Percentiles rank a stretch among this genome's conserved stretches.
Conservation (phyloP, 768 basidiomycete genomes). For the Terana coerulea region DNA sequence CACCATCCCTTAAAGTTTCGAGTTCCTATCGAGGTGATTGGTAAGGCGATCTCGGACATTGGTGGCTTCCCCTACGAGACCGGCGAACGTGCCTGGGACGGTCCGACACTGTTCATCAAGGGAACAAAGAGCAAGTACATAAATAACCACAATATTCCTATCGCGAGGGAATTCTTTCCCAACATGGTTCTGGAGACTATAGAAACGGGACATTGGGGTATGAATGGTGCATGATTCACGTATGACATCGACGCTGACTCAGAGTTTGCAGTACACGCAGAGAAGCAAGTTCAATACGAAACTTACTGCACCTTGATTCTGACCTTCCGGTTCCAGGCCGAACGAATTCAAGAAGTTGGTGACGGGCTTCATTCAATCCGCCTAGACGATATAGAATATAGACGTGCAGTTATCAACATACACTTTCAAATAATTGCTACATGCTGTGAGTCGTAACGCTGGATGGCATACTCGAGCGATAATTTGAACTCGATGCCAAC, state of each 20-base stretch:
- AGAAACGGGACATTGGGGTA: constrained; percentile 87
- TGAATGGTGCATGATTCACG: background rate
- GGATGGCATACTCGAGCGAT: background rate
- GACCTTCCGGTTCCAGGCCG: constrained; percentile 32
- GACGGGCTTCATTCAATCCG: constrained; percentile 27
- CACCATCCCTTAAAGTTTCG: constrained; percentile 54
- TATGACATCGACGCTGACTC: background rate
- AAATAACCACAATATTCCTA: constrained; percentile 63
- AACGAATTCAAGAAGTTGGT: constrained; percentile 48
- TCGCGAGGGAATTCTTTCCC: constrained; percentile 72
- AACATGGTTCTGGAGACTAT: constrained; percentile 55
- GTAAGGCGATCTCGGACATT: constrained; percentile 56
- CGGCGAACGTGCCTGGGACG: constrained; percentile 48
- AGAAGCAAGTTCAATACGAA: constrained; percentile 41
- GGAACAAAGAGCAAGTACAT: constrained; percentile 77
- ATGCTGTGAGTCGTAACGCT: background rate
- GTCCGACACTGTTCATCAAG: constrained; percentile 70
- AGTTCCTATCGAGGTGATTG: constrained; percentile 67
- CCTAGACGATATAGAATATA: constrained; percentile 5
- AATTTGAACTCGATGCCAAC: too few species aligned
- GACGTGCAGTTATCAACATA: background rate
- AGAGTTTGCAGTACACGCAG: constrained; percentile 67
- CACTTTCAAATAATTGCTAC: background rate
- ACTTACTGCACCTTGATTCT: background rate
- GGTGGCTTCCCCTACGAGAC: constrained; percentile 76